Evolutionary conservation across 345 rosid genomes (phyloP).

Genomic region (Murraya paniculata): DNA sequence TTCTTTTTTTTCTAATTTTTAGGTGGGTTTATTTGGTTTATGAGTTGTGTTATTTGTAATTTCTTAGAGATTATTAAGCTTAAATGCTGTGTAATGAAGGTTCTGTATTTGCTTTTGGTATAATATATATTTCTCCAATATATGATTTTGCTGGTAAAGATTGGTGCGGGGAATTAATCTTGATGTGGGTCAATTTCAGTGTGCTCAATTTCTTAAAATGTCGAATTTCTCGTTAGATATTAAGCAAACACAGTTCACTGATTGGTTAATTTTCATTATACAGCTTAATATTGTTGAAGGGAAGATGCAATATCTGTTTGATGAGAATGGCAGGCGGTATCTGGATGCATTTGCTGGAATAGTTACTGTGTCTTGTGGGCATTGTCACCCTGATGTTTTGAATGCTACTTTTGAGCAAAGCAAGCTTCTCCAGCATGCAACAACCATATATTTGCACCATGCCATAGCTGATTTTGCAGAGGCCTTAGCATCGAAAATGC

Average conservation of each 20-base stretch:
- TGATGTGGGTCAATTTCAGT: neutral
- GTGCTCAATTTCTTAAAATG: neutral
- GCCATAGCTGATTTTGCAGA: slow-evolving; percentile 87
- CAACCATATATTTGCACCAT: slow-evolving; percentile 84
- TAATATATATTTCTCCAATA: neutral
- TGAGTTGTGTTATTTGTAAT: neutral
- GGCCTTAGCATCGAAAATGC: slow-evolving; percentile 88
- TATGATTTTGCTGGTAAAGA: neutral
- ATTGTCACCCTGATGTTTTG: slow-evolving; percentile 82
- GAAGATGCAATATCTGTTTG: slow-evolving; percentile 94
- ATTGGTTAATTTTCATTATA: neutral
- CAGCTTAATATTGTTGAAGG: slow-evolving; percentile 95
- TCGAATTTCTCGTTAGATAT: neutral
- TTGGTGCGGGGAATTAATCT: neutral
- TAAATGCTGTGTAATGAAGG: neutral
- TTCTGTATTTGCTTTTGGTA: neutral
- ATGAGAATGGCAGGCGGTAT: slow-evolving; percentile 73
- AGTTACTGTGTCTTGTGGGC: slow-evolving; percentile 91
- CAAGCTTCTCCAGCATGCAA: slow-evolving; percentile 88
- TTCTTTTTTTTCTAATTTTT: neutral
- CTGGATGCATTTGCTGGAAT: slow-evolving; percentile 91
- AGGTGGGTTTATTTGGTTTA: neutral
- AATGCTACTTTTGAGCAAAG: slow-evolving; percentile 72
- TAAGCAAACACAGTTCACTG: neutral
- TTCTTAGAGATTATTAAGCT: neutral